phyloP scores from a whole-genome alignment of 2,329 filamentous ascomycete species.

The Westerdykella sp. region DNA sequence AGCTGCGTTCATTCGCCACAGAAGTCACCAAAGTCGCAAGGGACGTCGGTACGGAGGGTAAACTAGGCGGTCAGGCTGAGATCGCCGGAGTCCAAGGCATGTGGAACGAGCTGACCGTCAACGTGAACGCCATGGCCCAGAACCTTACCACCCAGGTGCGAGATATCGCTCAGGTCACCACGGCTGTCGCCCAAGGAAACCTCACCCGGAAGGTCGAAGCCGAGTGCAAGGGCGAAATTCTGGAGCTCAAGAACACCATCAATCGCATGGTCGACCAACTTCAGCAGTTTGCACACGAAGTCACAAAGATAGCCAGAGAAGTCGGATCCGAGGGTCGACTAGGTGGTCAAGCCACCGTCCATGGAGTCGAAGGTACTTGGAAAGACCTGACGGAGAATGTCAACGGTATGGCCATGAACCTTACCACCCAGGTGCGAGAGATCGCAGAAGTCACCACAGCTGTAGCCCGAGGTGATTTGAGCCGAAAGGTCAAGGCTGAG shows the following conservation, averaged over 20 bases:
- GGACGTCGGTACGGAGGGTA: constrained; percentile 59
- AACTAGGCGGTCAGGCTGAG: constrained; percentile 57
- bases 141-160: constrained; percentile 49
- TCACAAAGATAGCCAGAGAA: constrained; percentile 48
- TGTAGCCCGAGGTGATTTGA: constrained; percentile 47
- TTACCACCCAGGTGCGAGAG: constrained; percentile 48
- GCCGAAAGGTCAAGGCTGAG: constrained; percentile 48
- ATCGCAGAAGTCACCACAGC: constrained; percentile 50
- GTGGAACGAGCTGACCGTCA: constrained; percentile 59
- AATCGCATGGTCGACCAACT: constrained; percentile 51
- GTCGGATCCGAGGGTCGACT: constrained; percentile 49
- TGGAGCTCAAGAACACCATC: constrained; percentile 48
- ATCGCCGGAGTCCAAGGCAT: constrained; percentile 61
- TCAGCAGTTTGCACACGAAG: constrained; percentile 49
- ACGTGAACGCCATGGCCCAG: constrained; percentile 50
- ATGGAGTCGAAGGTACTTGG: constrained; percentile 50
- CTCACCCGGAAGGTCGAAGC: constrained; percentile 48
- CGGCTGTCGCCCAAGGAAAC: constrained; percentile 47
- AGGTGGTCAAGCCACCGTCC: constrained; percentile 48
- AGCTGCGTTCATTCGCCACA: constrained; percentile 59
- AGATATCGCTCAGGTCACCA: constrained; percentile 50
- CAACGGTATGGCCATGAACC: constrained; percentile 49
- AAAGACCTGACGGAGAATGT: constrained; percentile 51
- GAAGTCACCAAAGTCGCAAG: constrained; percentile 59
- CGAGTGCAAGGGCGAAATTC: constrained; percentile 48